Percentiles rank a stretch among this genome's conserved stretches.
Evolutionary conservation across 2,329 filamentous ascomycete species (phyloP).

Genomic region (Colletotrichum lindemuthianum): DNA sequence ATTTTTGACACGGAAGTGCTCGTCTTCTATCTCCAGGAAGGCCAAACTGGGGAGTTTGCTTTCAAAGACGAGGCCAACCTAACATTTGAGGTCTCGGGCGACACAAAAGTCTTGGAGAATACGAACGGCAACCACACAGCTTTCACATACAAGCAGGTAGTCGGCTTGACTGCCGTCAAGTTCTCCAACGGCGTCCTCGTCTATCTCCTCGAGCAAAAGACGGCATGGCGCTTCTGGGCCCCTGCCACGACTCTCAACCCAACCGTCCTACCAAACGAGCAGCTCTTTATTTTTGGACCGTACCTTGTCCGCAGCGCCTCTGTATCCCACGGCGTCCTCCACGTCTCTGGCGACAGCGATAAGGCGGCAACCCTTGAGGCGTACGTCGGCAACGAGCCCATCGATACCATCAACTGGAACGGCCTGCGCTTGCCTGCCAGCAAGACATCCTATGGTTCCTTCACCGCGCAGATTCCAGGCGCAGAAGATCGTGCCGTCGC

Average conservation of each 20-base stretch:
- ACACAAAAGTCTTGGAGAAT: slow-evolving; percentile 22
- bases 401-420: slow-evolving; percentile 75
- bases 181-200: slow-evolving; percentile 61
- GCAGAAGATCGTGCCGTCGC: slow-evolving; percentile 50
- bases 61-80: slow-evolving; percentile 49
- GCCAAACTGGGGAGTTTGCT: slow-evolving; percentile 69
- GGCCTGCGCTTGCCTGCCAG: slow-evolving; percentile 49
- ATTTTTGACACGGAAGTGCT: slow-evolving; percentile 66
- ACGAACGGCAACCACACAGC: slow-evolving; percentile 38
- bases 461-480: slow-evolving; percentile 60
- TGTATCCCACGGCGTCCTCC: slow-evolving; percentile 63
- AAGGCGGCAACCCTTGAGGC: slow-evolving; percentile 71
- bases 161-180: slow-evolving; percentile 60
- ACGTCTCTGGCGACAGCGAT: slow-evolving; percentile 78
- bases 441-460: slow-evolving; percentile 54
- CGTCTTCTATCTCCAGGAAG: slow-evolving; percentile 71
- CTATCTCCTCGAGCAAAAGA: slow-evolving; percentile 70
- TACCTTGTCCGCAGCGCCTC: slow-evolving; percentile 72
- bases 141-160: slow-evolving; percentile 59
- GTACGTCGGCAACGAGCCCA: slow-evolving; percentile 40
- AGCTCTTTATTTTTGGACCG: slow-evolving; percentile 70
- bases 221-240: slow-evolving; percentile 76
- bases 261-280: slow-evolving; percentile 51
- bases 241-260: slow-evolving; percentile 53
- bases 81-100: slow-evolving; percentile 50